Percentiles rank a stretch among this genome's conserved stretches.
phyloP scores from a whole-genome alignment of 2,329 filamentous ascomycete genomes.

The Fusarium irregulare region DNA sequence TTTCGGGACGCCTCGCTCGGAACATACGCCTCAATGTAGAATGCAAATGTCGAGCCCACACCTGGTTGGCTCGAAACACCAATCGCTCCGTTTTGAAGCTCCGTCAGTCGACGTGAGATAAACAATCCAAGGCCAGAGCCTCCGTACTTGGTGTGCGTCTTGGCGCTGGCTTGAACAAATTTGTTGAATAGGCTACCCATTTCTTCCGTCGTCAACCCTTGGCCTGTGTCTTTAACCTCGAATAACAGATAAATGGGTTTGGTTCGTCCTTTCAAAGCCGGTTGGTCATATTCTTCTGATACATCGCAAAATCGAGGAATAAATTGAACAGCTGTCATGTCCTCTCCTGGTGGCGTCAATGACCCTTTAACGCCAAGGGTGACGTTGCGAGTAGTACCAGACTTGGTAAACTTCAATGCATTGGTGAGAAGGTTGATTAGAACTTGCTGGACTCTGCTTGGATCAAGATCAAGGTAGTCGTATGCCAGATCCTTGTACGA shows the following conservation, averaged over 20 bases:
- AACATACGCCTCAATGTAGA: slow-evolving; percentile 73
- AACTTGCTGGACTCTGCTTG: slow-evolving; percentile 80
- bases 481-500: slow-evolving; percentile 69
- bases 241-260: slow-evolving; percentile 75
- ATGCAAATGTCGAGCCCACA: slow-evolving; percentile 79
- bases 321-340: slow-evolving; percentile 66
- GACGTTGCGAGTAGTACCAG: slow-evolving; percentile 67
- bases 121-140: slow-evolving; percentile 83
- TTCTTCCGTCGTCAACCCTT: slow-evolving; percentile 76
- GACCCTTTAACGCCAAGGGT: slow-evolving; percentile 61
- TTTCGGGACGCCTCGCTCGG: slow-evolving; percentile 55
- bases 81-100: slow-evolving; percentile 83
- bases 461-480: slow-evolving; percentile 76
- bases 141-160: slow-evolving; percentile 82
- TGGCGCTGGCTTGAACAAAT: slow-evolving; percentile 81
- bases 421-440: slow-evolving; percentile 85
- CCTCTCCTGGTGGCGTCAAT: slow-evolving; percentile 52
- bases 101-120: slow-evolving; percentile 81
- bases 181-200: slow-evolving; percentile 81
- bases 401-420: slow-evolving; percentile 83
- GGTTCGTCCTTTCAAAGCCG: slow-evolving; percentile 44
- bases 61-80: slow-evolving; percentile 76
- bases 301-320: slow-evolving; percentile 67
- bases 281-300: slow-evolving; percentile 53
- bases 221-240: slow-evolving; percentile 80